phyloP scores from a whole-genome alignment of 2,329 filamentous ascomycete genomes.

The Trichothecium sympodiale region DNA sequence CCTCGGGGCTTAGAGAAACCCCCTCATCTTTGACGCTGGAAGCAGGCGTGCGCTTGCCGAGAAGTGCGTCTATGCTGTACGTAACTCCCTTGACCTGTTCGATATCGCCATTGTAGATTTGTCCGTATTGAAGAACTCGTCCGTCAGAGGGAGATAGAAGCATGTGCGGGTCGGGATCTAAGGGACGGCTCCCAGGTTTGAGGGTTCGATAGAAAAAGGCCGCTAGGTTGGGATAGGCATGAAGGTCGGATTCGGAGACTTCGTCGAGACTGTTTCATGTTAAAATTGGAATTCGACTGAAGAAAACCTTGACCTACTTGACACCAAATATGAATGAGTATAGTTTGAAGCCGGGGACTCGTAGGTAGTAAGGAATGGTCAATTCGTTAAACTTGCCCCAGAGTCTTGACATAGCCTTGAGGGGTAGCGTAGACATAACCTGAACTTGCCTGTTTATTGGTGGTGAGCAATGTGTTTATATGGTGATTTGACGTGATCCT shows the following conservation, averaged over 20 bases:
- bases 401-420: slow-evolving; percentile 79
- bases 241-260: slow-evolving; percentile 78
- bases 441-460: slow-evolving; percentile 59
- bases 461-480: slow-evolving; percentile 5
- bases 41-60: slow-evolving; percentile 55
- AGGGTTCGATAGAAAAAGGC: slow-evolving; percentile 95
- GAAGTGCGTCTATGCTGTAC: slow-evolving; percentile 85
- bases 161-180: slow-evolving; percentile 71
- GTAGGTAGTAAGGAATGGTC: slow-evolving; percentile 75
- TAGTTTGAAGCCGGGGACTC: slow-evolving; percentile 81
- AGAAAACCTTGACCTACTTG: slow-evolving; percentile 36
- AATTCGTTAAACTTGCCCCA: slow-evolving; percentile 92
- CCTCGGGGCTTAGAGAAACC: slow-evolving; percentile 11
- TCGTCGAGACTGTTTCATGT: slow-evolving; percentile 58
- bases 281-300: slow-evolving; percentile 7
- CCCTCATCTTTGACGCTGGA: slow-evolving; percentile 36
- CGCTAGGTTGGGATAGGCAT: slow-evolving; percentile 82
- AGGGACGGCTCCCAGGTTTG: slow-evolving; percentile 75
- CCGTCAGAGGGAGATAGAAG: slow-evolving; percentile 86
- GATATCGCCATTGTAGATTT: slow-evolving; percentile 86
- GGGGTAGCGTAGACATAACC: slow-evolving; percentile 82
- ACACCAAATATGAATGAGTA: slow-evolving; percentile 91
- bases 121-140: slow-evolving; percentile 80
- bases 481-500: slow-evolving; percentile 1
- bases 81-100: slow-evolving; percentile 99